These are phyloP conservation scores for Boletus subcaerulescens DNA, from an alignment of 768 basidiomycete species.

Conservation along the genomic window DNA sequence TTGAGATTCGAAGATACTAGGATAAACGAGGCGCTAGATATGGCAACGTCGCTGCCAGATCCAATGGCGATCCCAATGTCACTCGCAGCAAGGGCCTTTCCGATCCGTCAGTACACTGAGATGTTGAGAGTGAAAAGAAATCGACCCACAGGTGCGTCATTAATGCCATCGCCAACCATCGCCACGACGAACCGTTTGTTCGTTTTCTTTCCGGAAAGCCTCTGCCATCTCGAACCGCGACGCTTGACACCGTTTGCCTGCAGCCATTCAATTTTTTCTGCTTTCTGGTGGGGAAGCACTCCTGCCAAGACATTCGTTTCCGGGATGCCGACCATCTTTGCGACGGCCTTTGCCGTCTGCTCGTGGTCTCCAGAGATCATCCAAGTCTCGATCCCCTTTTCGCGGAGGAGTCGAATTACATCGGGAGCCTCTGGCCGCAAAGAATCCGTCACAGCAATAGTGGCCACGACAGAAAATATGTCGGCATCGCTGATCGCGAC, in stretches of 20 bases:
- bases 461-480: conserved; percentile 40
- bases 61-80: conserved; percentile 62
- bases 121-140: neutral
- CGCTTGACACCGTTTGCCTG: conserved; percentile 43
- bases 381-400: conserved; percentile 59
- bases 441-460: conserved; percentile 65
- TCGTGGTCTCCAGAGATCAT: conserved; percentile 84
- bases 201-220: conserved; percentile 18
- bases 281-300: conserved; percentile 81
- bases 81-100: conserved; percentile 50
- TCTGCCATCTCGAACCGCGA: conserved; percentile 26
- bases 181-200: conserved; percentile 47
- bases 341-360: conserved; percentile 69
- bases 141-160: conserved; percentile 51
- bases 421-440: conserved; percentile 54
- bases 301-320: conserved; percentile 71
- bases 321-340: conserved; percentile 62
- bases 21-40: conserved; percentile 79
- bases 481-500: conserved; percentile 43
- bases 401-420: conserved; percentile 53
- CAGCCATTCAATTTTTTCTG: conserved; percentile 58
- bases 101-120: conserved; percentile 4
- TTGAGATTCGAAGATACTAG: conserved; percentile 66
- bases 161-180: conserved; percentile 62
- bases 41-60: conserved; percentile 71